Percentiles rank a stretch among this genome's conserved stretches.
Evolutionary conservation across 805 yeast species (phyloP).

Genomic region (Yamadazyma olivae): DNA sequence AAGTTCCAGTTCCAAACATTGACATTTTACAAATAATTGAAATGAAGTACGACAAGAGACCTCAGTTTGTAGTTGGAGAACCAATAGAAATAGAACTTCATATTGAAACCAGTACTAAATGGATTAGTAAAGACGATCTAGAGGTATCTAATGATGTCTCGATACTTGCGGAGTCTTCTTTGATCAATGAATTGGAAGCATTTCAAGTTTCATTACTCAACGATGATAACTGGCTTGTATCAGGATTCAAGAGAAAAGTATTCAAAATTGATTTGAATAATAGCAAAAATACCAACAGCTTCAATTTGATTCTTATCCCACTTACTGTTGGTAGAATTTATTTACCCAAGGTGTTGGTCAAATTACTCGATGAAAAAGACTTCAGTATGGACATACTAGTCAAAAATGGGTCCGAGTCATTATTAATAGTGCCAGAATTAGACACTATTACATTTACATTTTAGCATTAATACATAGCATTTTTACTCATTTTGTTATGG

Average conservation of each 20-base stretch:
- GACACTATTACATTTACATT: constrained; percentile 61
- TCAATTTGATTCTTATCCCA: constrained; percentile 61
- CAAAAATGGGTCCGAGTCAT: constrained; percentile 63
- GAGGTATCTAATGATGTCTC: constrained; percentile 9
- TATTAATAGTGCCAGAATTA: constrained; percentile 68
- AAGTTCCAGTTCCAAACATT: constrained; percentile 59
- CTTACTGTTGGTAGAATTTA: constrained; percentile 68
- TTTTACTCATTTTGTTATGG: neutral
- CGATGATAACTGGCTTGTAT: constrained; percentile 75
- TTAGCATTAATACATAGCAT: constrained; percentile 19
- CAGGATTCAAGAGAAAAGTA: constrained; percentile 61
- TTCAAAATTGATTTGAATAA: constrained; percentile 35
- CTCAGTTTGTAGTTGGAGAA: constrained; percentile 59
- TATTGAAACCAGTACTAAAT: constrained; percentile 43
- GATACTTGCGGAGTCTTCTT: constrained; percentile 23
- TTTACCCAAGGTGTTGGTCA: constrained; percentile 58
- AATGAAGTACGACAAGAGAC: constrained; percentile 33
- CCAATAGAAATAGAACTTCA: constrained; percentile 47
- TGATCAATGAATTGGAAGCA: constrained; percentile 14
- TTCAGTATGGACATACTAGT: constrained; percentile 57
- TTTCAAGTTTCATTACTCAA: constrained; percentile 49
- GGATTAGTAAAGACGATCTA: constrained; percentile 28
- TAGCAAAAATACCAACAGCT: constrained; percentile 6
- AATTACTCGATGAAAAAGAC: constrained; percentile 45
- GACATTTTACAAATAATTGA: constrained; percentile 60